A percentile compares a stretch with the other conserved stretches of the same genome.
phyloP scores from a whole-genome alignment of 164 flowering plant species.

The Litsea cubeba region DNA sequence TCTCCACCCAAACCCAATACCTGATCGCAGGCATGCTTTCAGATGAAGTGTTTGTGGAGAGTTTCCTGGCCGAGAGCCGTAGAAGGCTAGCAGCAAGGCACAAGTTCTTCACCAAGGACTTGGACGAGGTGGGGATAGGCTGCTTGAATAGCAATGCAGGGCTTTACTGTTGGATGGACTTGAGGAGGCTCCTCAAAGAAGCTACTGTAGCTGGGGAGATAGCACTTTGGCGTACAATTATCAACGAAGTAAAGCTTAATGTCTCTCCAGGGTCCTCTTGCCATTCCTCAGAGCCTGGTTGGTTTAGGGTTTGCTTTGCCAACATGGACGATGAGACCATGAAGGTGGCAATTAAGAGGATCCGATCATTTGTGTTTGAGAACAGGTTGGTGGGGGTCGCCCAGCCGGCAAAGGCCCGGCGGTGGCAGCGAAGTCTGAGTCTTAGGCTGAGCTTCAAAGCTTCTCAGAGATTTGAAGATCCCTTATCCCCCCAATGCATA shows the following conservation, averaged over 20 bases:
- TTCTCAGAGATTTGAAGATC: constrained; percentile 32
- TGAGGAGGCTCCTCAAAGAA: constrained; percentile 47
- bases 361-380: not conserved
- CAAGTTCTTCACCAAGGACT: constrained; percentile 3
- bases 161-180: constrained; percentile 81
- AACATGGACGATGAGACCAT: constrained; percentile 19
- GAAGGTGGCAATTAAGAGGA: constrained; percentile 13
- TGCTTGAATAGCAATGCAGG: constrained; percentile 74
- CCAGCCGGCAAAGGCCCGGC: constrained; percentile 20
- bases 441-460: constrained; percentile 43
- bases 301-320: constrained; percentile 47
- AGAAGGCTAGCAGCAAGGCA: constrained; percentile 35
- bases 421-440: constrained; percentile 34
- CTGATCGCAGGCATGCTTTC: constrained; percentile 56
- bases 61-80: constrained; percentile 32
- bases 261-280: constrained; percentile 89
- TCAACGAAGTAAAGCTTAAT: constrained; percentile 77
- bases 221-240: constrained; percentile 57
- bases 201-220: constrained; percentile 59
- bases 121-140: constrained; percentile 31
- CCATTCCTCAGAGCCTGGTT: constrained; percentile 82
- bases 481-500: constrained; percentile 10
- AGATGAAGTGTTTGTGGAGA: constrained; percentile 41
- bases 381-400: constrained; percentile 23
- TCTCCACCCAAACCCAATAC: constrained; percentile 63